These are phyloP conservation scores for Beauveria rudraprayagi DNA, from an alignment of 2,329 filamentous ascomycete genomes.

Conservation along the genomic window DNA sequence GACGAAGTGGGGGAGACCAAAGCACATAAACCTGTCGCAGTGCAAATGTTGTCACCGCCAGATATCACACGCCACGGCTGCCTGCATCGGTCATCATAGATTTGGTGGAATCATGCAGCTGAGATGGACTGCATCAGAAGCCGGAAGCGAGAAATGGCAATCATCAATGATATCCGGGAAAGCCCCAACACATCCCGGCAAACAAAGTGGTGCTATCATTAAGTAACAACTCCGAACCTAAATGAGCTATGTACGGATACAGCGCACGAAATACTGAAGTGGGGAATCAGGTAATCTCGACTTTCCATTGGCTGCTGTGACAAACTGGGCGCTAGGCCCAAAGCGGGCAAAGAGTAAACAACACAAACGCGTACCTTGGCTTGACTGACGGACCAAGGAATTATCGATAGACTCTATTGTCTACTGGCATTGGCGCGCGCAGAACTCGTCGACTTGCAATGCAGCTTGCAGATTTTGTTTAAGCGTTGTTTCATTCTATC, in stretches of 20 bases:
- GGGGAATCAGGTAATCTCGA: background rate
- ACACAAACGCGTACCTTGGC: slow-evolving; percentile 22
- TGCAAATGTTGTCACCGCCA: background rate
- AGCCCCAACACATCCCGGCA: background rate
- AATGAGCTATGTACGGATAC: background rate
- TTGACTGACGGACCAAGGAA: slow-evolving; percentile 4
- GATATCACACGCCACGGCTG: background rate
- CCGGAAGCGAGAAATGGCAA: background rate
- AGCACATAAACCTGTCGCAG: background rate
- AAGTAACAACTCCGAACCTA: background rate
- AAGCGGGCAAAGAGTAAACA: slow-evolving; percentile 36
- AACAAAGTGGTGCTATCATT: background rate
- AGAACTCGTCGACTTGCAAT: background rate
- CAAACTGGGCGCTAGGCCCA: slow-evolving; percentile 23
- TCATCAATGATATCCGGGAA: background rate
- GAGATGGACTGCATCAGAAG: background rate
- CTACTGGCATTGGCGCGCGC: background rate
- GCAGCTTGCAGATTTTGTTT: background rate
- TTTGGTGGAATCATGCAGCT: background rate
- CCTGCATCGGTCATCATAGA: background rate
- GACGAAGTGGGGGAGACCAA: slow-evolving; percentile 2
- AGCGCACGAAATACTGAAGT: background rate
- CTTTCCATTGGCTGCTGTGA: background rate
- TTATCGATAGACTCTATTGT: background rate
- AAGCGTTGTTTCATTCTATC: slow-evolving; percentile 11